A percentile compares a stretch with the other conserved stretches of the same genome.
These are phyloP conservation scores for Blepharisma japonicum DNA, from an alignment of 73 alveolate genomes.

Conservation along the genomic window DNA sequence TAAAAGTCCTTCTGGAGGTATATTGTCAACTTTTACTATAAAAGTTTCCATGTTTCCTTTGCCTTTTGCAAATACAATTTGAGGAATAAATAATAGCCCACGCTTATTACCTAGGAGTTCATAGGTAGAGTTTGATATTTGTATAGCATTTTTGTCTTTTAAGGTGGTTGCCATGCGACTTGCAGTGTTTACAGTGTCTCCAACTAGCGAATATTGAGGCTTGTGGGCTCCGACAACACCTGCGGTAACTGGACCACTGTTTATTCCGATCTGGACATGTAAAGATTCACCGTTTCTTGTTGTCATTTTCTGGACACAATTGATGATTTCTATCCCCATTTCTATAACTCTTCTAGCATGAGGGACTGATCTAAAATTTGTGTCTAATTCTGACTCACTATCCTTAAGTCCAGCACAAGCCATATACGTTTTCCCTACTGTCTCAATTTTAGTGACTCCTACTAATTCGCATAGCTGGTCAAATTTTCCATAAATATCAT, in stretches of 20 bases:
- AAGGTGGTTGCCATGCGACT: slow-evolving; percentile 67
- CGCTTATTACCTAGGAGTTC: too few species aligned
- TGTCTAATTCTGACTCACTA: slow-evolving; percentile 35
- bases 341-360: too few species aligned
- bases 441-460: slow-evolving; percentile 60
- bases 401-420: slow-evolving; percentile 81
- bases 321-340: too few species aligned
- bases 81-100: slow-evolving; percentile 18
- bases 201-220: slow-evolving; percentile 96
- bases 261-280: slow-evolving; percentile 81
- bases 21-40: too few species aligned
- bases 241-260: slow-evolving; percentile 93
- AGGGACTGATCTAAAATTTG: too few species aligned
- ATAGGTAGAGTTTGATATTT: too few species aligned
- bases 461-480: slow-evolving; percentile 37
- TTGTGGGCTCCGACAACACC: slow-evolving; percentile 97
- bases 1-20: too few species aligned
- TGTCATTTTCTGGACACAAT: too few species aligned
- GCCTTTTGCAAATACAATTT: slow-evolving; percentile 45
- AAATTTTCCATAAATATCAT: slow-evolving; percentile 44
- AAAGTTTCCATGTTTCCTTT: slow-evolving; percentile 45
- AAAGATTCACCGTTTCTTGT: too few species aligned
- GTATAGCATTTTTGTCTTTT: too few species aligned
- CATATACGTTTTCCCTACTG: slow-evolving; percentile 84
- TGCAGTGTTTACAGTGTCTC: slow-evolving; percentile 97